These are phyloP conservation scores for Pseudogymnoascus sp. DNA, from an alignment of 2,329 filamentous ascomycete genomes.

Conservation along the genomic window DNA sequence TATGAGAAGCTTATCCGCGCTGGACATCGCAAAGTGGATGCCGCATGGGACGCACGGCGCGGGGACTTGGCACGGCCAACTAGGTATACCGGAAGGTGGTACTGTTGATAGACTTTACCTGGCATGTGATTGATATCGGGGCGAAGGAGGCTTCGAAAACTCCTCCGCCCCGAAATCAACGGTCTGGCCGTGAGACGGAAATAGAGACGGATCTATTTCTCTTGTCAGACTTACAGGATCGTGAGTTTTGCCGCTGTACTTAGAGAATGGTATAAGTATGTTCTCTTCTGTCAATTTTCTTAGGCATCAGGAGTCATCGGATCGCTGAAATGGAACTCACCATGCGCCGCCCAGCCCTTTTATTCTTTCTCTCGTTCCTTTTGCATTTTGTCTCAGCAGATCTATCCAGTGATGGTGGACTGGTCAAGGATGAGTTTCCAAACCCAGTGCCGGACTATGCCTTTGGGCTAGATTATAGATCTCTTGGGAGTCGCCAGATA, in stretches of 20 bases:
- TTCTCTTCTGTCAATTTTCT: neutral
- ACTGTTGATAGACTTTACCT: neutral
- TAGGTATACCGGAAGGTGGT: neutral
- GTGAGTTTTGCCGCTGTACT: neutral
- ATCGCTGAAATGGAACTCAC: neutral
- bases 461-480: neutral
- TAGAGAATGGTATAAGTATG: neutral
- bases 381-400: neutral
- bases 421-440: neutral
- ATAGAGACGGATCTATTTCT: neutral
- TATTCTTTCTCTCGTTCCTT: neutral
- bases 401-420: neutral
- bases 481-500: neutral
- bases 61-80: neutral
- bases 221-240: neutral
- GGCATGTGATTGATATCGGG: neutral
- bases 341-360: neutral
- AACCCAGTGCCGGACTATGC: neutral
- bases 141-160: neutral
- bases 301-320: neutral
- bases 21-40: neutral
- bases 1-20: neutral
- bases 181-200: neutral
- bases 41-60: neutral
- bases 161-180: neutral